These are phyloP conservation scores for Canariomyces notabilis DNA, from an alignment of 2,329 filamentous ascomycete species.

Conservation along the genomic window DNA sequence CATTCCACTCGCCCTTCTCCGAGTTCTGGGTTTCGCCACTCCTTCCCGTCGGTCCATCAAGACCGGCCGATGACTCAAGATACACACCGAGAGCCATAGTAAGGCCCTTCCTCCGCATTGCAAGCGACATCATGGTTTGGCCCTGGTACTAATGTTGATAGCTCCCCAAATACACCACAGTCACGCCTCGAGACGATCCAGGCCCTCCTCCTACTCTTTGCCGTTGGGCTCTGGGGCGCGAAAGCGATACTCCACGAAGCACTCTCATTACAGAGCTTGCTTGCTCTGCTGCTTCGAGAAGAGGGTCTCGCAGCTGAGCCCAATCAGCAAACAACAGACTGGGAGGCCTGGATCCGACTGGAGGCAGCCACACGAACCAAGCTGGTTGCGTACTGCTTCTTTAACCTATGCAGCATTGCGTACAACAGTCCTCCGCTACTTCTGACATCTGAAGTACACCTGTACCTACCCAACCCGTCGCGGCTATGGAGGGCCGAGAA, in stretches of 20 bases:
- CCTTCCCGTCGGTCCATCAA: constrained; percentile 54
- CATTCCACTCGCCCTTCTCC: constrained; percentile 56
- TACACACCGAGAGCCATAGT: constrained; percentile 56
- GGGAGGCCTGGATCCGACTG: constrained; percentile 56
- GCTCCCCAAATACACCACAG: constrained; percentile 55
- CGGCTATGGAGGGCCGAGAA: constrained; percentile 54
- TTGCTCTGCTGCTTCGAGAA: constrained; percentile 54
- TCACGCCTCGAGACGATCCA: constrained; percentile 61
- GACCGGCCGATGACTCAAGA: constrained; percentile 54
- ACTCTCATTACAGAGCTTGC: constrained; percentile 52
- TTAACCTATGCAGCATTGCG: constrained; percentile 57
- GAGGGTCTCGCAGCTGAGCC: constrained; percentile 49
- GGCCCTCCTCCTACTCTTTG: constrained; percentile 56
- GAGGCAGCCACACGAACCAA: constrained; percentile 56
- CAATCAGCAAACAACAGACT: constrained; percentile 44
- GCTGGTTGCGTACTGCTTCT: constrained; percentile 57
- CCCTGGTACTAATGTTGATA: constrained; percentile 25
- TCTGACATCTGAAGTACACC: constrained; percentile 54
- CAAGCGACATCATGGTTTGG: background rate
- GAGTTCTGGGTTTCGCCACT: constrained; percentile 52
- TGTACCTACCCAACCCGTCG: constrained; percentile 50
- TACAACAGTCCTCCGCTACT: constrained; percentile 56
- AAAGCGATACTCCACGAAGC: constrained; percentile 57
- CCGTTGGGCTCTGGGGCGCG: constrained; percentile 56
- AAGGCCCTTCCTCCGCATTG: constrained; percentile 29